A percentile compares a stretch with the other conserved stretches of the same genome.
Conservation (phyloP, 352 stramenopile species). For the Globisporangium splendens region DNA sequence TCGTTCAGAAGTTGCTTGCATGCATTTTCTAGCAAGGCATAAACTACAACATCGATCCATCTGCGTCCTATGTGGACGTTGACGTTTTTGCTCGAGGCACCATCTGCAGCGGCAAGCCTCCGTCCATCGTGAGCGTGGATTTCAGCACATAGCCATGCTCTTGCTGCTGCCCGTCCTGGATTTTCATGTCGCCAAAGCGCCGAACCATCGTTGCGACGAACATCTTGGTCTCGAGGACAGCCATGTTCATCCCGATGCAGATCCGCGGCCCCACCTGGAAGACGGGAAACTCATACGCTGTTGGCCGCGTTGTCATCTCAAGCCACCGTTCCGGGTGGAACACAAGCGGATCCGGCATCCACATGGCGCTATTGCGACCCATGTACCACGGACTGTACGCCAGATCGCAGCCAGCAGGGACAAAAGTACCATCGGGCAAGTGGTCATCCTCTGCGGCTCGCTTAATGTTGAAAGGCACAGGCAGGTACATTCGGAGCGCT, state of each 20-base stretch:
- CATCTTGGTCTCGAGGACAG: conserved; percentile 57
- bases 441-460: conserved; percentile 6
- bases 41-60: no score
- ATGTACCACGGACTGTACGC: conserved; percentile 78
- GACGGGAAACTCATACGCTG: conserved; percentile 59
- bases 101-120: neutral
- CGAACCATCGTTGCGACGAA: conserved; percentile 47
- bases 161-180: conserved; percentile 26
- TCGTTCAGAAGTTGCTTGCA: no score
- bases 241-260: conserved; percentile 76
- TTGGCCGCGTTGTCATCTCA: conserved; percentile 48
- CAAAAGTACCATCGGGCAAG: conserved; percentile 7
- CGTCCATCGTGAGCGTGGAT: neutral
- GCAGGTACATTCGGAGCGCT: conserved; percentile 64
- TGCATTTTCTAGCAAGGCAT: no score
- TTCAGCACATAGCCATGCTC: conserved; percentile 56
- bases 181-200: conserved; percentile 34
- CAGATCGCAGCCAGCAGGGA: conserved; percentile 53
- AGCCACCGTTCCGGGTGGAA: conserved; percentile 72
- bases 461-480: conserved; percentile 75
- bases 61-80: neutral
- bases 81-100: neutral
- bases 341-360: conserved; percentile 35
- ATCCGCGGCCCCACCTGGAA: conserved; percentile 69
- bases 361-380: conserved; percentile 36